Base-by-base conservation (phyloP, 345 rosid species). In the Hibiscus syriacus region DNA sequence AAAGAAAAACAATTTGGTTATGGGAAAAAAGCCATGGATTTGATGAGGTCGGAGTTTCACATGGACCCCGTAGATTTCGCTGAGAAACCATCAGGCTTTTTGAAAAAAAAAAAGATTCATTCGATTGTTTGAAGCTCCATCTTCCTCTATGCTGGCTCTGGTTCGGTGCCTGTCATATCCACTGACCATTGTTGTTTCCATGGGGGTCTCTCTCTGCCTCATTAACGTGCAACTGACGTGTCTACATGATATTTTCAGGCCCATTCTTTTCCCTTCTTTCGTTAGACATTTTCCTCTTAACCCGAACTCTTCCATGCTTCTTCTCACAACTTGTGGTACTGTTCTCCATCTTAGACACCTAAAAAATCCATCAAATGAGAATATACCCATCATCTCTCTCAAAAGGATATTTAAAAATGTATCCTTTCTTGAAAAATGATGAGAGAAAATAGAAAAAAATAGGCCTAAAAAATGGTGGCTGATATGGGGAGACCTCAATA, bases 21-120 rank as follows among this genome's bases (percentile, higher is more conserved):
- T 26, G 58, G 56, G 49, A 39, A 48, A 69, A n/a, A 32, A 4
- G 64, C 68, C 72, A 11, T 79, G 70, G 73, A 68, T 73, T 30
- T 66, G 72, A 75, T 72, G 82, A 69, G 86, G 70, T 74, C 80
- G 77, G 82, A 69, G 69, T 54, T 57, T 83, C 92, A 89, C 92
- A 83, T 89, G 92, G 82, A 80, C 88, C 88, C 88, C 87, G 92
- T 67, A 78, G 72, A 65, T 81, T 77, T 66, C 85, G 90, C 83
- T 82, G 87, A 38, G 74, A 64, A 75, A 17, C 77, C 80, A 77
- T 61, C 79, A 64, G 30, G 77, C 80, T 55, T 80, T 30, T 79
- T n/a, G n/a, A n/a, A n/a, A 3, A 43, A 13, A 43, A 11, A 57
- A n/a, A 53, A 32, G 5, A 23, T 29, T 11, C 29, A 25, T 50